These are phyloP conservation scores for Glycine soja DNA, from an alignment of 306 rosid species.

Conservation along the genomic window DNA sequence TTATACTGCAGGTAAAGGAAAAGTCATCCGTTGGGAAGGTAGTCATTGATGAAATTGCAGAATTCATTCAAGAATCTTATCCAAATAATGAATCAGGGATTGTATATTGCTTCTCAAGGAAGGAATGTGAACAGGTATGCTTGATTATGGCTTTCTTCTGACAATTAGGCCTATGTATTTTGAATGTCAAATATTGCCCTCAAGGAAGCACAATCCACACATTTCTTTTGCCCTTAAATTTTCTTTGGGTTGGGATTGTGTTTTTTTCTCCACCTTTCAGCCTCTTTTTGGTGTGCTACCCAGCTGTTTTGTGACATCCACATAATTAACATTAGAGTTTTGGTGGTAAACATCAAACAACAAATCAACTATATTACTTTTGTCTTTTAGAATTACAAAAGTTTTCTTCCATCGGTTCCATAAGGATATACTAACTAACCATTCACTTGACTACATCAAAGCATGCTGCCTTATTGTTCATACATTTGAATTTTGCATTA, in stretches of 20 bases:
- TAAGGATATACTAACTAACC: background rate
- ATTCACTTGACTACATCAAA: background rate
- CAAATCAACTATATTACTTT: background rate
- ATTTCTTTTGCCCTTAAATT: slow-evolving; percentile 32
- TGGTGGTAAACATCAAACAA: background rate
- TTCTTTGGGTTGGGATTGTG: slow-evolving; percentile 6
- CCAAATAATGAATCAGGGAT: slow-evolving; percentile 85
- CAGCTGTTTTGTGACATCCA: background rate
- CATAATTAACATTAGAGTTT: too few species aligned
- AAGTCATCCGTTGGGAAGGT: slow-evolving; percentile 88
- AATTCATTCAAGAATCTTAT: slow-evolving; percentile 75
- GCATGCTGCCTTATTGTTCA: background rate
- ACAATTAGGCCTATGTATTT: slow-evolving; percentile 33
- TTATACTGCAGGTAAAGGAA: slow-evolving; percentile 71
- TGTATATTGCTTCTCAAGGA: slow-evolving; percentile 93
- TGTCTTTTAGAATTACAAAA: background rate
- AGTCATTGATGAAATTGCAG: slow-evolving; percentile 81
- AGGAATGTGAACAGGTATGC: slow-evolving; percentile 93
- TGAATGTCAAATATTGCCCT: slow-evolving; percentile 31
- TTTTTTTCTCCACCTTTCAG: background rate
- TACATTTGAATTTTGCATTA: background rate
- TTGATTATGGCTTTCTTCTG: slow-evolving; percentile 33
- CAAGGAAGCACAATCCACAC: slow-evolving; percentile 34
- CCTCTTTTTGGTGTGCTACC: slow-evolving; percentile 29
- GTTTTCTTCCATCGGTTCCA: background rate